Conservation (phyloP, 2,329 filamentous ascomycete genomes). For the Cordyceps fumosorosea region DNA sequence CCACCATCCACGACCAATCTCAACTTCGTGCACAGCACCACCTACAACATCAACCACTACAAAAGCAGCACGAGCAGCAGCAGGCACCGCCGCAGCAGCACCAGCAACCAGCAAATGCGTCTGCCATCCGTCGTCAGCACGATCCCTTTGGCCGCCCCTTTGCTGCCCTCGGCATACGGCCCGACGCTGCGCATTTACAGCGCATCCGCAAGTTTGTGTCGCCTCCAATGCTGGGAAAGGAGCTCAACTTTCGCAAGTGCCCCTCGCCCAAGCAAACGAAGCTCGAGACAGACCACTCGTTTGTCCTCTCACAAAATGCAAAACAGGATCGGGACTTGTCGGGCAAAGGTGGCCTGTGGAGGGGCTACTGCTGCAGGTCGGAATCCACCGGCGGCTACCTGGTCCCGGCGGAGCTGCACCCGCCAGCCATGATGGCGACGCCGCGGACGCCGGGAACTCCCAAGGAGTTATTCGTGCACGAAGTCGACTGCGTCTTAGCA, state of each 20-base stretch:
- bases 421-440: conserved; percentile 44
- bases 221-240: conserved; percentile 82
- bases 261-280: conserved; percentile 77
- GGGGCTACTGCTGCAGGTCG: conserved; percentile 56
- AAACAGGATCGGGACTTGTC: conserved; percentile 49
- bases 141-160: conserved; percentile 39
- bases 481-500: conserved; percentile 29
- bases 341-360: conserved; percentile 65
- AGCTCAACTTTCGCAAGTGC: conserved; percentile 75
- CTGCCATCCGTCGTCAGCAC: conserved; percentile 32
- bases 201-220: conserved; percentile 49
- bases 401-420: conserved; percentile 37
- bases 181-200: conserved; percentile 34
- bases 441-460: conserved; percentile 37
- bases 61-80: neutral
- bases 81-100: conserved; percentile 6
- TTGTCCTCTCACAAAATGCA: conserved; percentile 37
- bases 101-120: conserved; percentile 21
- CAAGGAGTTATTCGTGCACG: conserved; percentile 36
- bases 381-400: conserved; percentile 30
- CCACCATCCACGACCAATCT: conserved; percentile 5
- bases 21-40: conserved; percentile 9
- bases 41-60: neutral
- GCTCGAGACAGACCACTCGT: conserved; percentile 70
- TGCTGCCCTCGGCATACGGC: conserved; percentile 30